Evolutionary conservation across 106 monocot genomes (phyloP), one percentile per base, ranked within the genome.

Genomic region (Gastrodia elata): DNA sequence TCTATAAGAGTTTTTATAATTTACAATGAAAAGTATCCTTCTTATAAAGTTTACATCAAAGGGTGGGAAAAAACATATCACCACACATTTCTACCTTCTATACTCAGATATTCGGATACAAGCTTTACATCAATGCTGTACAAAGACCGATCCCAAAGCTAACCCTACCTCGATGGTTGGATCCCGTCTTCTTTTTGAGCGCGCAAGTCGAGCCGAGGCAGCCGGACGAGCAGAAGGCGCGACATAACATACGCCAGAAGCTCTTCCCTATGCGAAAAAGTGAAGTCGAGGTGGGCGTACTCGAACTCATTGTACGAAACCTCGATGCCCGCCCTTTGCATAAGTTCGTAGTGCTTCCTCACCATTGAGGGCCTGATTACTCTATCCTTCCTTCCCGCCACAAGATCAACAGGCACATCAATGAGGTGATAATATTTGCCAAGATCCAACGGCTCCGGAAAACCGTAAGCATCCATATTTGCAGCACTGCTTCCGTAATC

Each of bases 271-370:
- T 93, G 97, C 2, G 97, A 91, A 73, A 97, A 97, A 34, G 90
- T 97, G 80, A 97, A 93, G 65, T 97, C 97, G 65, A 97, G 70
- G 74, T 97, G 97, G 11, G 90, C 97, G 69, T 93, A 97, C 68
- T 93, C 93, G 71, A 88, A 97, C 68, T 87, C 93, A 28, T 88
- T 93, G 70, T 86, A 93, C 0, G 97, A 84, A 6, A 83, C 97
- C 46, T 88, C 86, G 2, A 97, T 86, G 2, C 88, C 83, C 0
- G 80, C 88, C 38, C 80, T 88, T 33, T 74, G 81, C 93, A 97
- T 97, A 44, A 86, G 46, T 70, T 61, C 88, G 67, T 93, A 97
- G 75, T 97, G 97, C 77, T 93, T 97, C 55, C 76, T 93, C 32
- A 97, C 97, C 97, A 97, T 97, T 0, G 93, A 91, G 8, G 93